Percentiles rank a stretch among this genome's conserved stretches.
phyloP scores from a whole-genome alignment of 2,329 filamentous ascomycete genomes.

The Monilinia fructigena region DNA sequence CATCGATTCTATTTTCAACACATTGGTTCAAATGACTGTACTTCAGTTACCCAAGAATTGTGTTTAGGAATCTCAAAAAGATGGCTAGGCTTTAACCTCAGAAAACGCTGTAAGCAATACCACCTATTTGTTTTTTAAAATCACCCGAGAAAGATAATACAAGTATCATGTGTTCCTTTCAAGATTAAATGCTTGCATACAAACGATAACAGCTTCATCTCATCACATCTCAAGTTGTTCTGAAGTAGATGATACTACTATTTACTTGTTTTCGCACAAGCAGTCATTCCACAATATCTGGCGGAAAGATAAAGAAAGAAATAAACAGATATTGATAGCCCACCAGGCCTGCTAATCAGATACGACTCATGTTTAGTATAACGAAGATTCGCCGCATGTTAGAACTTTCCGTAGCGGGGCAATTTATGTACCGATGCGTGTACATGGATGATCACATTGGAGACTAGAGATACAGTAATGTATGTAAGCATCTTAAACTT shows the following conservation, averaged over 20 bases:
- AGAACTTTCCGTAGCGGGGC: constrained; percentile 6
- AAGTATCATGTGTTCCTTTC: background rate
- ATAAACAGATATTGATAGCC: background rate
- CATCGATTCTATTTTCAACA: too few relatives aligned
- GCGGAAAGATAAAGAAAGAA: background rate
- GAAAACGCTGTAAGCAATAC: background rate
- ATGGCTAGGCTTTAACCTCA: background rate
- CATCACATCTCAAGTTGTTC: background rate
- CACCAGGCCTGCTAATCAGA: background rate
- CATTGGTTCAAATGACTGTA: background rate
- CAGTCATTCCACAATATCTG: background rate
- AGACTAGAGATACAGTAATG: background rate
- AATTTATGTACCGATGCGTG: background rate
- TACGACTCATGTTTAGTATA: background rate
- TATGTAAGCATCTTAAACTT: background rate
- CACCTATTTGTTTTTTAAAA: background rate
- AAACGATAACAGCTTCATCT: background rate
- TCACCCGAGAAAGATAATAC: too few relatives aligned
- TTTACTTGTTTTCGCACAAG: too few relatives aligned
- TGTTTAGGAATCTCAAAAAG: too few relatives aligned
- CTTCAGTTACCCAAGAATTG: too few relatives aligned
- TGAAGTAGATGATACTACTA: background rate
- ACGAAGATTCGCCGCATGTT: background rate
- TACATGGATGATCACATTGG: background rate
- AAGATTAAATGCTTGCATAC: background rate